A percentile compares a stretch with the other conserved stretches of the same genome.
These are phyloP conservation scores for Cryptococcus sp. DNA, from an alignment of 1,284 basidiomycete genomes.

Conservation along the genomic window DNA sequence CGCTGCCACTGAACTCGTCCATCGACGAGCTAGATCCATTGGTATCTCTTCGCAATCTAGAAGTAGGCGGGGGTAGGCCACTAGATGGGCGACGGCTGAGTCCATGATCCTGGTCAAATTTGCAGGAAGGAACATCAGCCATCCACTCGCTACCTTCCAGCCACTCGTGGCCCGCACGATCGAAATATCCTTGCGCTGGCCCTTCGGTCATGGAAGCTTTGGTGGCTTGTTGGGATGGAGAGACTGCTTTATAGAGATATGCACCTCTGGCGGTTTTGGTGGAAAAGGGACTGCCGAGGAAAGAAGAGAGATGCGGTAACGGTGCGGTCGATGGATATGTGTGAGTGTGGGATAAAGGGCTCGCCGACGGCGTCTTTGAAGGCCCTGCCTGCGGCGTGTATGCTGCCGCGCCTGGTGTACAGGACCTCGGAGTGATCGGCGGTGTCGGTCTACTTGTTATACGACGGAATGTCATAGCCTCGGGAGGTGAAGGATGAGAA, in stretches of 20 bases:
- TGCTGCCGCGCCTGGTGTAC: slow-evolving; percentile 1
- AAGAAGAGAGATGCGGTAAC: slow-evolving; percentile 35
- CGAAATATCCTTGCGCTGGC: slow-evolving; percentile 8
- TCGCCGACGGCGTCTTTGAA: slow-evolving; percentile 11
- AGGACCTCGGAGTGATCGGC: slow-evolving; percentile 3
- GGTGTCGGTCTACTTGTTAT: background rate
- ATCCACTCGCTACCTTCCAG: slow-evolving; percentile 29
- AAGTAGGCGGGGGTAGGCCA: slow-evolving; percentile 9
- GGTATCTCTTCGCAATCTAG: slow-evolving; percentile 20
- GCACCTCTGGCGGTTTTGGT: slow-evolving; percentile 24
- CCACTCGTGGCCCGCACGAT: slow-evolving; percentile 19
- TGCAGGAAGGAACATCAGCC: slow-evolving; percentile 11
- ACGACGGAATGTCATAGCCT: slow-evolving; percentile 2
- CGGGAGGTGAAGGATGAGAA: slow-evolving; percentile 26
- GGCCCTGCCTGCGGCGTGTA: slow-evolving; percentile 16
- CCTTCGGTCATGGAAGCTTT: slow-evolving; percentile 10
- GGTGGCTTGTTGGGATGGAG: slow-evolving; percentile 9
- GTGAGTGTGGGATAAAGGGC: slow-evolving; percentile 10
- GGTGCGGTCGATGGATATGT: slow-evolving; percentile 38
- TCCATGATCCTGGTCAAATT: slow-evolving; percentile 1
- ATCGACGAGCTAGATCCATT: slow-evolving; percentile 32
- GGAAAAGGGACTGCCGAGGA: slow-evolving; percentile 45
- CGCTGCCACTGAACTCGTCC: slow-evolving; percentile 42
- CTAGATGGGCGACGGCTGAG: background rate
- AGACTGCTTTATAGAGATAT: slow-evolving; percentile 16